Percentiles rank a stretch among this genome's conserved stretches.
Evolutionary conservation across 164 flowering plant species (phyloP).

Genomic region (Chloranthus sessilifolius): DNA sequence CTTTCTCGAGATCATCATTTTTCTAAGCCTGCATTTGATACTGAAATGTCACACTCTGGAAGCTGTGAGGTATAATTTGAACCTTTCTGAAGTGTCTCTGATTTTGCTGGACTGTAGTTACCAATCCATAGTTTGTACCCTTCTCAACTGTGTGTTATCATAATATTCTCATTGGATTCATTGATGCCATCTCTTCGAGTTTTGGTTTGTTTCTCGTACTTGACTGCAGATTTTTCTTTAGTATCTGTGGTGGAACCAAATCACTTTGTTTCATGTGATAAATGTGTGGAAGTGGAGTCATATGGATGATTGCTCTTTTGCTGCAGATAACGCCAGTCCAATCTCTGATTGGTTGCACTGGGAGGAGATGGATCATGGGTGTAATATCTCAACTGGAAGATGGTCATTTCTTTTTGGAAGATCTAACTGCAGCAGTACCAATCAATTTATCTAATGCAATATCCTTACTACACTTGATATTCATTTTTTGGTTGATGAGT

Average conservation of each 20-base stretch:
- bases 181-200: too few relatives aligned
- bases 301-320: too few relatives aligned
- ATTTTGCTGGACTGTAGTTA: too few relatives aligned
- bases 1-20: conserved; percentile 79
- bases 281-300: too few relatives aligned
- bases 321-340: conserved; percentile 85
- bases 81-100: not conserved
- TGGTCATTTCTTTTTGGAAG: conserved; percentile 96
- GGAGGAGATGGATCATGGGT: conserved; percentile 94
- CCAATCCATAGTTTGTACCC: too few relatives aligned
- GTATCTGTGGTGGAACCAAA: too few relatives aligned
- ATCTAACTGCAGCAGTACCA: conserved; percentile 87
- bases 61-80: conserved; percentile 59
- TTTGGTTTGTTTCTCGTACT: too few relatives aligned
- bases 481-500: not conserved
- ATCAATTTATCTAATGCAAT: conserved; percentile 85
- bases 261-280: too few relatives aligned
- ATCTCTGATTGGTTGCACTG: conserved; percentile 73
- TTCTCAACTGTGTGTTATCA: too few relatives aligned
- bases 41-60: conserved; percentile 42
- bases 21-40: conserved; percentile 72
- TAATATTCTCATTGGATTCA: too few relatives aligned
- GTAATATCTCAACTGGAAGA: conserved; percentile 96
- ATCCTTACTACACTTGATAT: conserved; percentile 47
- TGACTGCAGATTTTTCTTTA: too few relatives aligned